Percentiles rank a stretch among this genome's conserved stretches.
Conservation (phyloP, 106 monocot species). For the Apostasia ramifera region DNA sequence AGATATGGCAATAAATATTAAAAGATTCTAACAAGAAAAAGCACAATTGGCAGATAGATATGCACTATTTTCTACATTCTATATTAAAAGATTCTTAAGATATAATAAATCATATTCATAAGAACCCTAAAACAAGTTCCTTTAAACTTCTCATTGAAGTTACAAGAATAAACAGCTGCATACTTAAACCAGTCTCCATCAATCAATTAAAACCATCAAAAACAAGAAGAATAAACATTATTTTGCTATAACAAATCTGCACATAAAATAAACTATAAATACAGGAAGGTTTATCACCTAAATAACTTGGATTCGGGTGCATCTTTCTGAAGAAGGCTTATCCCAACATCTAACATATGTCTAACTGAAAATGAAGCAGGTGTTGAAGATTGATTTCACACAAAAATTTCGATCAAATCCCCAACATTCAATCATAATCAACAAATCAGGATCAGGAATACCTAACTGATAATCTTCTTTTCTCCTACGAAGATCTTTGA, state of each 20-base stretch:
- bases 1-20: too few relatives aligned
- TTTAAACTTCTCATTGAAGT: too few relatives aligned
- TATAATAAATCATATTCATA: too few relatives aligned
- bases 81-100: too few relatives aligned
- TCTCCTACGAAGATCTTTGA: slow-evolving; percentile 45
- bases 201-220: neutral
- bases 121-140: too few relatives aligned
- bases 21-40: too few relatives aligned
- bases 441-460: slow-evolving; percentile 19
- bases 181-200: too few relatives aligned
- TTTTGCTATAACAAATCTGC: too few relatives aligned
- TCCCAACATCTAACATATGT: slow-evolving; percentile 54
- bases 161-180: too few relatives aligned
- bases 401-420: neutral
- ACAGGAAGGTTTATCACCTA: slow-evolving; percentile 22
- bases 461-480: slow-evolving; percentile 76
- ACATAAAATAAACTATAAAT: neutral
- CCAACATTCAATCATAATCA: neutral
- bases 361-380: slow-evolving; percentile 27
- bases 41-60: too few relatives aligned
- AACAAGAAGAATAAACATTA: neutral
- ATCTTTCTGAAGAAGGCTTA: slow-evolving; percentile 37
- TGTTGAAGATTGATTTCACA: neutral
- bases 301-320: slow-evolving; percentile 36
- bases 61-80: too few relatives aligned